Evolutionary conservation across 2,329 filamentous ascomycete genomes (phyloP).

Genomic region (Pestalotiopsis sp.): DNA sequence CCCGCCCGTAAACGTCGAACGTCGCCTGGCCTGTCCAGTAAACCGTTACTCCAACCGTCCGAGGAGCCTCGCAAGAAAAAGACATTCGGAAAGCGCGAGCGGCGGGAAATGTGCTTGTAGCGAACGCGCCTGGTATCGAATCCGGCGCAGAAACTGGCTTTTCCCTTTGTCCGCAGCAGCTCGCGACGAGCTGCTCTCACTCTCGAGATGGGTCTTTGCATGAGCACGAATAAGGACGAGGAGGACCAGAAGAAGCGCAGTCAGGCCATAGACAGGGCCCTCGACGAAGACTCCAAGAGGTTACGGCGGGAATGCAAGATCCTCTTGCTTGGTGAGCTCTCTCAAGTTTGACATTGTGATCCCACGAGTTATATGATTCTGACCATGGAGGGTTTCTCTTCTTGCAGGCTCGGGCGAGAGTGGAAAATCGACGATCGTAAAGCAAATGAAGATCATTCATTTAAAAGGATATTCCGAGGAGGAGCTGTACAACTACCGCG

Average conservation of each 20-base stretch:
- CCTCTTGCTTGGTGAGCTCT: conserved; percentile 75
- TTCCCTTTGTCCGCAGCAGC: neutral
- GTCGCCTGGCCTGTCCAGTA: neutral
- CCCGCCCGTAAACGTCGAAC: neutral
- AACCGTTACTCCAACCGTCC: neutral
- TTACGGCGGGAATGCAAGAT: conserved; percentile 99
- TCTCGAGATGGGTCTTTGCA: conserved; percentile 82
- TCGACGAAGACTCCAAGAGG: conserved; percentile 93
- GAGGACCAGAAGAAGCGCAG: conserved; percentile 94
- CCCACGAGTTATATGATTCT: conserved; percentile 12
- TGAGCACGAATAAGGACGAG: conserved; percentile 86
- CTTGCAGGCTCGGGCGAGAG: conserved; percentile 91
- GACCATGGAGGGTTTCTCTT: neutral
- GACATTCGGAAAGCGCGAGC: neutral
- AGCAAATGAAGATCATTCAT: conserved; percentile 99
- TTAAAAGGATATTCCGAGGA: conserved; percentile 96
- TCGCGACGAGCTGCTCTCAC: neutral
- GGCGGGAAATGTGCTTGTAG: conserved; percentile 12
- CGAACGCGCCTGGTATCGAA: conserved; percentile 2
- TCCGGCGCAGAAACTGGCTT: conserved; percentile 8
- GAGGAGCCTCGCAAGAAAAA: neutral
- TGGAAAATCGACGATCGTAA: conserved; percentile 98
- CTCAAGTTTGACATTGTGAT: conserved; percentile 11
- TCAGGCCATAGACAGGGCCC: conserved; percentile 88
- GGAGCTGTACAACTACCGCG: conserved; percentile 89